Conservation (phyloP, 257 asterid species). For the Handroanthus guayacan region DNA sequence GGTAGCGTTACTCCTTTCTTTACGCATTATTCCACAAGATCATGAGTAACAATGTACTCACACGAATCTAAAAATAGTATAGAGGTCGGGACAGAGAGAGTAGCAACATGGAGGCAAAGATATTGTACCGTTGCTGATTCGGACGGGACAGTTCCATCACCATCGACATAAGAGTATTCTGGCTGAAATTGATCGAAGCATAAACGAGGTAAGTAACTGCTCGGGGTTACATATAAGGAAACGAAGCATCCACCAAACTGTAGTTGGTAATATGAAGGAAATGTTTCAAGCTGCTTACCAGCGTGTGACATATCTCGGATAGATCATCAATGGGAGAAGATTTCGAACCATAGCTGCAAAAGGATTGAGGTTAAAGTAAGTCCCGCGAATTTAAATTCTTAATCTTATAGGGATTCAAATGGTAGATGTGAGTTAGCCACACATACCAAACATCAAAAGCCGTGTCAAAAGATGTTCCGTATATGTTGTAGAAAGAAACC, state of each 20-base stretch:
- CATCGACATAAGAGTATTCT: constrained; percentile 67
- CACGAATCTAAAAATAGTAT: neutral
- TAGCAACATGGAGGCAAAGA: neutral
- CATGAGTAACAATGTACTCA: neutral
- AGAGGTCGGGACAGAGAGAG: constrained; percentile 5
- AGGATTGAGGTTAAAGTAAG: neutral
- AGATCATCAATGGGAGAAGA: constrained; percentile 68
- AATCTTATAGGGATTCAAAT: constrained; percentile 16
- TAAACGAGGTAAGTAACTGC: too few species aligned
- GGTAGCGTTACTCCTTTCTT: neutral
- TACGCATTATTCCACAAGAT: neutral
- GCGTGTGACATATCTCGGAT: constrained; percentile 70
- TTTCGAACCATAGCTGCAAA: constrained; percentile 80
- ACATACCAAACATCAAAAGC: constrained; percentile 82
- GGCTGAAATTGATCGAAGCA: constrained; percentile 58
- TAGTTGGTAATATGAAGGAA: neutral
- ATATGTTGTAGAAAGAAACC: constrained; percentile 73
- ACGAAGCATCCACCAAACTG: neutral
- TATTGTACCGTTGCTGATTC: constrained; percentile 78
- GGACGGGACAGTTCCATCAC: constrained; percentile 90
- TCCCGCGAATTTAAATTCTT: neutral
- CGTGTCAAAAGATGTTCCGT: constrained; percentile 80
- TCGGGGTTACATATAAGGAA: too few species aligned
- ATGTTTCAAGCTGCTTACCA: constrained; percentile 50
- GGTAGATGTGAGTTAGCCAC: constrained; percentile 34